These are phyloP conservation scores for Penicillium janthinellum DNA, from an alignment of 2,329 filamentous ascomycete genomes.

Conservation along the genomic window DNA sequence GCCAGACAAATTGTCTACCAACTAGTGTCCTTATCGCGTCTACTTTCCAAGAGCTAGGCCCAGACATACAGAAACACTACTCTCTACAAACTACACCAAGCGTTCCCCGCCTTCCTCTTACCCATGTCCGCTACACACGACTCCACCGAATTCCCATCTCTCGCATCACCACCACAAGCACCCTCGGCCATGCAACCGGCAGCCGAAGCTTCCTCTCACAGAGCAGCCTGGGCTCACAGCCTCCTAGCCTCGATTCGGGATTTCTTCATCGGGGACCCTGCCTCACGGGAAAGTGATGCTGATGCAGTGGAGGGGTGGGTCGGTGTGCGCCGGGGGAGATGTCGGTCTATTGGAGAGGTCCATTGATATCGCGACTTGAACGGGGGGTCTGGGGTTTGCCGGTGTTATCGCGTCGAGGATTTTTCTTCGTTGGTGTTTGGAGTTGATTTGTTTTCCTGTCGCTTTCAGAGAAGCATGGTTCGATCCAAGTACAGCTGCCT, in stretches of 20 bases:
- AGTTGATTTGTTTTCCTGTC: background rate
- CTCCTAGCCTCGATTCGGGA: constrained; percentile 15
- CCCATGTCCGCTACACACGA: background rate
- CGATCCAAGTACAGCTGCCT: background rate
- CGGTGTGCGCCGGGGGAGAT: constrained; percentile 21
- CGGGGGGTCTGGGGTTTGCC: background rate
- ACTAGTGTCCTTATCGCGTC: too few relatives aligned
- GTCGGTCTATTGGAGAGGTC: constrained; percentile 23
- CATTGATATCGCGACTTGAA: constrained; percentile 9
- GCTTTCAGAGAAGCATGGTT: background rate
- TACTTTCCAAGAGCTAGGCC: too few relatives aligned
- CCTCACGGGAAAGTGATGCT: constrained; percentile 12
- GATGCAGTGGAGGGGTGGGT: constrained; percentile 27
- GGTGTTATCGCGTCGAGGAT: too few relatives aligned
- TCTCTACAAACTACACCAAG: background rate
- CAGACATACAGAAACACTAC: background rate
- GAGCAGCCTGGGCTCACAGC: constrained; percentile 14
- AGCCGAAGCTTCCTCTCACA: background rate
- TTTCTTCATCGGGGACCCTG: constrained; percentile 8
- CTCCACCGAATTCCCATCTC: background rate
- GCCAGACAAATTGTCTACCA: too few relatives aligned
- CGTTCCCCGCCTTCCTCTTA: background rate
- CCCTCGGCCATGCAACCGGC: background rate
- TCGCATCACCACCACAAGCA: background rate
- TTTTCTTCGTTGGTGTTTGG: background rate